These are phyloP conservation scores for Scedosporium minutisporum DNA, from an alignment of 2,329 filamentous ascomycete genomes.

Conservation along the genomic window DNA sequence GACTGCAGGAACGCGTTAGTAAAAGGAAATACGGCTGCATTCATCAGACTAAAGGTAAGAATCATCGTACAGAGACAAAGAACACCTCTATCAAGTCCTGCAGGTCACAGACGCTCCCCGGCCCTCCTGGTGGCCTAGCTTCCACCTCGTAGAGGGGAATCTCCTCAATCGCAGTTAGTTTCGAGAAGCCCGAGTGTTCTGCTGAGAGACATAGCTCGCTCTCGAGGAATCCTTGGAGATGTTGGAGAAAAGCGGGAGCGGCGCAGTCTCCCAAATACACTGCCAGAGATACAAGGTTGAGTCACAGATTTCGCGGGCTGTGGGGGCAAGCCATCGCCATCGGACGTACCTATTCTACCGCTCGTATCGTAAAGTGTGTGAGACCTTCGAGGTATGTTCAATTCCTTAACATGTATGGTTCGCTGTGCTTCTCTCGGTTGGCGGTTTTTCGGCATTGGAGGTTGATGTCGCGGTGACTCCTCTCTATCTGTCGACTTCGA, in stretches of 20 bases:
- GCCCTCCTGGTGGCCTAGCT: not conserved
- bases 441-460: not conserved
- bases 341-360: not conserved
- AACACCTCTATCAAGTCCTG: not conserved
- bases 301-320: not conserved
- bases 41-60: not conserved
- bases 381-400: not conserved
- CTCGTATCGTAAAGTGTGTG: not conserved
- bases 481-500: not conserved
- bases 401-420: not conserved
- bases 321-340: not conserved
- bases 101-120: not conserved
- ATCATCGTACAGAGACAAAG: not conserved
- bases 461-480: not conserved
- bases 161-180: not conserved
- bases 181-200: not conserved
- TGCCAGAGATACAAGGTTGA: not conserved
- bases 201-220: not conserved
- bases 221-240: not conserved
- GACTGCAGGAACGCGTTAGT: not conserved
- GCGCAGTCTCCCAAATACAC: not conserved
- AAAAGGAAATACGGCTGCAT: not conserved
- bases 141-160: not conserved
- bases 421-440: not conserved
- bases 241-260: not conserved